These are phyloP conservation scores for Pisolithus orientalis DNA, from an alignment of 768 basidiomycete genomes.

Conservation along the genomic window DNA sequence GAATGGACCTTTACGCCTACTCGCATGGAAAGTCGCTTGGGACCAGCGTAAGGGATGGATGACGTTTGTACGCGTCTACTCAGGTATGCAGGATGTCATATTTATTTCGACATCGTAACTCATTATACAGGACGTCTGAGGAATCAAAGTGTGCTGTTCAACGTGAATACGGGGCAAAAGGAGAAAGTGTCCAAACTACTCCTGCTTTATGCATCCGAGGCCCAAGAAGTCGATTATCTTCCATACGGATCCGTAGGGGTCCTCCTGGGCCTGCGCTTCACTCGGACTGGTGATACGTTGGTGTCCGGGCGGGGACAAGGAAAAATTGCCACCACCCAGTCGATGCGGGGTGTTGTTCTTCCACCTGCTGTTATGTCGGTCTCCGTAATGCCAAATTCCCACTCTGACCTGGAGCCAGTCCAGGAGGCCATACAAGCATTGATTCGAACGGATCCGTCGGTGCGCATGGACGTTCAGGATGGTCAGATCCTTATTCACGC, in stretches of 20 bases:
- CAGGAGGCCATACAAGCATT: conserved; percentile 68
- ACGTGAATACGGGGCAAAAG: conserved; percentile 58
- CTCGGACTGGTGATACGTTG: conserved; percentile 84
- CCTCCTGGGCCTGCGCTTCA: conserved; percentile 74
- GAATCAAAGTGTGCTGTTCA: conserved; percentile 54
- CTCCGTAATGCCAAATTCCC: conserved; percentile 74
- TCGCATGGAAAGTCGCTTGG: conserved; percentile 90
- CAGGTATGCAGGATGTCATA: conserved; percentile 42
- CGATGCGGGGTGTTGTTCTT: conserved; percentile 59
- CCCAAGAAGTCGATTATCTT: conserved; percentile 71
- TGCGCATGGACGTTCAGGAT: conserved; percentile 73
- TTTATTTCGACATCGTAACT: conserved; percentile 1
- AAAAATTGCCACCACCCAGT: conserved; percentile 27
- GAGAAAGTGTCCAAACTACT: conserved; percentile 73
- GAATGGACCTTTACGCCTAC: conserved; percentile 49
- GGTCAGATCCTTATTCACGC: conserved; percentile 82
- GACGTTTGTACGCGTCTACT: conserved; percentile 88
- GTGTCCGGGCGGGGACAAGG: conserved; percentile 43
- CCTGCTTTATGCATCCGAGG: conserved; percentile 71
- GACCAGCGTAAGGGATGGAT: conserved; percentile 83
- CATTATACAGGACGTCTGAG: conserved; percentile 50
- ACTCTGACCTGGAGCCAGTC: conserved; percentile 72
- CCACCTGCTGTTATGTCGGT: conserved; percentile 84
- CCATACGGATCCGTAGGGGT: conserved; percentile 83
- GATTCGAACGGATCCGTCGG: conserved; percentile 84